Base-by-base conservation (phyloP, 1,139 yeast species). In the Arxiozyma slooffiae region DNA sequence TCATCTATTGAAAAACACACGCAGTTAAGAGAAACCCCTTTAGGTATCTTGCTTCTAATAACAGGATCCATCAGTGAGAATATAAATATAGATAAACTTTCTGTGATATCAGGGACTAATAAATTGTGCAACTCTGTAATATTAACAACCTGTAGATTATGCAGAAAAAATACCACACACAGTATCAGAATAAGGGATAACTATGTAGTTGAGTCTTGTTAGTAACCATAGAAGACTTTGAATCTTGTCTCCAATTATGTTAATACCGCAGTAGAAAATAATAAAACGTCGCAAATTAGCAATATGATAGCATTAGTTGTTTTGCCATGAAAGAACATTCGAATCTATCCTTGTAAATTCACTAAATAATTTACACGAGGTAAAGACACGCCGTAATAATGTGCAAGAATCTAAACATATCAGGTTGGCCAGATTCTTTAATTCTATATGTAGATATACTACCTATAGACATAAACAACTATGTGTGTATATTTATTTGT, bases 11-110 rank as follows among this genome's bases (percentile, higher is more conserved):
- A 62, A 87, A 77, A 16, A 87, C 94, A 97, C 97, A 90, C 65
- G 88, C 96, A n/a, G 96, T 87, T 57, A 90, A 72, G 41, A 90
- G 88, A 64, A 90, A 90, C 5, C 97, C 97, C 9, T 85, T 81
- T 0, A n/a, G 97, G 97, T 61, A 96, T 86, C 58, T 78, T 78
- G 54, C 72, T 77, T 58, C 96, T 75, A 55, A 90, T 83, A 14
- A 81, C 66, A 0, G 97, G 97, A 0, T 97, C 97, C 52, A 86
- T 71, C 48, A 78, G 75, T 1, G 95, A 89, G 71, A 90, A 90
- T 20, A 88, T 70, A 55, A 86, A 72, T 68, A 90, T 82, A 3
- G 97, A 97, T 47, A 89, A 67, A 1, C 96, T 82, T 37, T 96
- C 94, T 38, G 84, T 71, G n/a, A 87, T 60, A 1, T 89, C 81